Percentiles rank a stretch among this genome's conserved stretches.
phyloP scores from a whole-genome alignment of 345 rosid genomes.

The Melaleuca alternifolia region DNA sequence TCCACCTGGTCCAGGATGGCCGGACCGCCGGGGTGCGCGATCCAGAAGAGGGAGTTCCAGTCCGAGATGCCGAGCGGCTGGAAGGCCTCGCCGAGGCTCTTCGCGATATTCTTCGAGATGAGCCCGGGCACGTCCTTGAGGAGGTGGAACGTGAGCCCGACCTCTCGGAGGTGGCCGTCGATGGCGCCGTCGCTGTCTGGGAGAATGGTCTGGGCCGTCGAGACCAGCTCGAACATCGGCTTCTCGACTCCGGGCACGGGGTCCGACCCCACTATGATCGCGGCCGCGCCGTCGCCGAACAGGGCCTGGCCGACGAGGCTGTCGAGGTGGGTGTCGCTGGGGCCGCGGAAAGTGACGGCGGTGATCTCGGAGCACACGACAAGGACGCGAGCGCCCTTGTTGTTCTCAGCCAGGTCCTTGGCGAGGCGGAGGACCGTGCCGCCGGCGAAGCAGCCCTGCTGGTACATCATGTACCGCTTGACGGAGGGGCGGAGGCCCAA shows the following conservation, averaged over 20 bases:
- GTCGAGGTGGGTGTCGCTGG: constrained; percentile 26
- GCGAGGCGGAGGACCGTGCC: constrained; percentile 43
- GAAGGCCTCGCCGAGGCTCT: constrained; percentile 24
- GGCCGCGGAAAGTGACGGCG: constrained; percentile 28
- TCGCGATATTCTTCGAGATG: constrained; percentile 24
- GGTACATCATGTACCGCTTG: constrained; percentile 44
- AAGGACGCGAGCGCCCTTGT: constrained; percentile 33
- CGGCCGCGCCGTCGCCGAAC: constrained; percentile 38
- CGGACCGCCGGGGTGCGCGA: constrained; percentile 40
- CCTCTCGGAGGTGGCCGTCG: constrained; percentile 36
- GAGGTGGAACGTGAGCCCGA: constrained; percentile 32
- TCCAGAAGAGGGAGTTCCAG: constrained; percentile 45
- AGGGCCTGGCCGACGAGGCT: constrained; percentile 38
- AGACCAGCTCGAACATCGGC: constrained; percentile 27
- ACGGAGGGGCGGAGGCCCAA: constrained; percentile 39
- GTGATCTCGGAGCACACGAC: constrained; percentile 36
- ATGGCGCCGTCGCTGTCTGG: constrained; percentile 41
- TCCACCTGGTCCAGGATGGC: constrained; percentile 40
- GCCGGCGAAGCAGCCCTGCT: constrained; percentile 36
- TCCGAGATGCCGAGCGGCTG: constrained; percentile 30
- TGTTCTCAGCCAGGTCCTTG: constrained; percentile 45
- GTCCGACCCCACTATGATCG: constrained; percentile 30
- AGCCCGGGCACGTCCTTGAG: constrained; percentile 31
- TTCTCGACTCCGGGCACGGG: constrained; percentile 16
- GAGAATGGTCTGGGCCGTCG: constrained; percentile 29